These are phyloP conservation scores for Lachancea sp. DNA, from an alignment of 805 yeast genomes.

Conservation along the genomic window DNA sequence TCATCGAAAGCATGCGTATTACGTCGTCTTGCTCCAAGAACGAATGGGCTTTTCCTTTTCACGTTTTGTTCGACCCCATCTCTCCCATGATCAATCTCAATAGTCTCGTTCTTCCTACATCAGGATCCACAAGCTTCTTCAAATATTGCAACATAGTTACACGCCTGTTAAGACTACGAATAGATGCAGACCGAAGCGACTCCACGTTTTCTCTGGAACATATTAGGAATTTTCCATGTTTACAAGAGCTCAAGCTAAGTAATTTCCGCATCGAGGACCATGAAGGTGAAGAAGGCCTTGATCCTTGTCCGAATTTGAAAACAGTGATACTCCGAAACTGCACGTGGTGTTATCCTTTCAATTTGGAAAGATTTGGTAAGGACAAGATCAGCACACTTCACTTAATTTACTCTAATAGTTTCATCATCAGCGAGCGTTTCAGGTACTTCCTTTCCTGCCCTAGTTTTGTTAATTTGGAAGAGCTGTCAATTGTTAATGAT, in stretches of 20 bases:
- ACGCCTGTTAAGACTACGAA: conserved; percentile 15
- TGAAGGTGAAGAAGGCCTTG: conserved; percentile 24
- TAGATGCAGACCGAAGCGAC: conserved; percentile 18
- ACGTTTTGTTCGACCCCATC: conserved; percentile 17
- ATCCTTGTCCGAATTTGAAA: conserved; percentile 19
- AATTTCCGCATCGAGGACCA: conserved; percentile 42
- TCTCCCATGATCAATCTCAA: conserved; percentile 18
- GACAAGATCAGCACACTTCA: conserved; percentile 21
- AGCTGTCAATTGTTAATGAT: conserved; percentile 28
- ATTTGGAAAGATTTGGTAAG: conserved; percentile 31
- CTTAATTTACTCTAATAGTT: conserved; percentile 29
- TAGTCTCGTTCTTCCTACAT: conserved; percentile 21
- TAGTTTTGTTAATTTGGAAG: conserved; percentile 21
- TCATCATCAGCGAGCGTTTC: conserved; percentile 35
- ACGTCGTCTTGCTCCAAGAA: conserved; percentile 27
- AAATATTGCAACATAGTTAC: conserved; percentile 26
- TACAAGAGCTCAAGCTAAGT: conserved; percentile 34
- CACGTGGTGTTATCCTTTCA: conserved; percentile 54
- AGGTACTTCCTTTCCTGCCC: conserved; percentile 28
- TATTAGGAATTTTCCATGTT: conserved; percentile 33
- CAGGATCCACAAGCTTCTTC: conserved; percentile 33
- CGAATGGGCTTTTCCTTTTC: conserved; percentile 35
- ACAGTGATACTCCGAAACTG: conserved; percentile 38
- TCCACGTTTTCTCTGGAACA: conserved; percentile 41
- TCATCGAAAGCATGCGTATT: conserved; percentile 26